These are phyloP conservation scores for Zea luxurians DNA, from an alignment of 176 grass and related monocot genomes.

Conservation along the genomic window DNA sequence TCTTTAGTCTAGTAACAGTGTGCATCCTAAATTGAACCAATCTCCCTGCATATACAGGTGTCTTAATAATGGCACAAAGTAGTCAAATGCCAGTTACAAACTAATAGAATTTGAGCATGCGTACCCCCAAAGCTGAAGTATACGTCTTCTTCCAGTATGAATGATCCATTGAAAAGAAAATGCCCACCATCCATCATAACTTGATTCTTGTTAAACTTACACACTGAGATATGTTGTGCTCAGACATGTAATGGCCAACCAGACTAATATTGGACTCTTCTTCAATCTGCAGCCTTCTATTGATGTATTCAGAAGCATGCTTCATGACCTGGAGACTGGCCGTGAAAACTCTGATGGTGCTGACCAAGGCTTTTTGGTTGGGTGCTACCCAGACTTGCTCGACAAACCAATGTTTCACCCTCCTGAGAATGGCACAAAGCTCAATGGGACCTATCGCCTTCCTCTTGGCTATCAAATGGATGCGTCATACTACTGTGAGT, in stretches of 20 bases:
- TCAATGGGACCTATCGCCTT: conserved; percentile 85
- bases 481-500: conserved; percentile 97
- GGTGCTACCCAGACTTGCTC: conserved; percentile 89
- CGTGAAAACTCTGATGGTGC: conserved; percentile 84
- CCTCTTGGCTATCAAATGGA: conserved; percentile 99
- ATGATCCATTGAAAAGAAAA: neutral
- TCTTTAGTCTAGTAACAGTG: neutral
- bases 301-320: conserved; percentile 87
- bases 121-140: neutral
- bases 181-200: neutral
- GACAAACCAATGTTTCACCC: conserved; percentile 87
- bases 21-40: neutral
- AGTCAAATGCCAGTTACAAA: conserved; percentile 1
- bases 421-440: conserved; percentile 76
- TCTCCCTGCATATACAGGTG: neutral
- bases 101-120: conserved; percentile 5
- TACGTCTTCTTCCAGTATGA: neutral
- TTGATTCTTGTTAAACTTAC: neutral
- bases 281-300: conserved; percentile 73
- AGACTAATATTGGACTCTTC: conserved; percentile 17
- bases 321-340: conserved; percentile 72
- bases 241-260: neutral
- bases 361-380: conserved; percentile 86
- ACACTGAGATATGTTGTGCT: conserved; percentile 15
- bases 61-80: conserved; percentile 3